Evolutionary conservation across 1,139 yeast species (phyloP), one percentile per base, ranked within the genome.

Genomic region (Diutina rugosa): DNA sequence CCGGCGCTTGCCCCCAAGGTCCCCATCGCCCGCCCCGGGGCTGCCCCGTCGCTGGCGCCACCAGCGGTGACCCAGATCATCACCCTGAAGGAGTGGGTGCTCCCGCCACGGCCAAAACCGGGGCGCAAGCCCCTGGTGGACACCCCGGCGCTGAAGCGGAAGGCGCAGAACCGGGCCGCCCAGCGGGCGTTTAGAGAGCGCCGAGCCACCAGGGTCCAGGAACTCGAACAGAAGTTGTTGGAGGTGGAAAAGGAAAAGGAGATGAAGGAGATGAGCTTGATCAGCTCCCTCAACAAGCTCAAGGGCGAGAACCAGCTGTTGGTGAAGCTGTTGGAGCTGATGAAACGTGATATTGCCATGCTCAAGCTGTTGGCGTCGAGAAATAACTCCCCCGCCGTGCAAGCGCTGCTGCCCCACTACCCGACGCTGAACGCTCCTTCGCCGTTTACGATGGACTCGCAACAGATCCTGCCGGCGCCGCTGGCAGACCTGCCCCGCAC

Each of bases 151-250:
- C 79, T 85, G 51, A 87, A 88, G 65, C 74, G 97, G 58, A 90
- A 90, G 69, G 96, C 96, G 0, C 97, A 91, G 70, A 91, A 91
- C 67, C 76, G 98, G 59, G 97, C 96, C 30, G 98, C 98, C 2
- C 98, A 90, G 71, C 71, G 98, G 57, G 97, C 97, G 0, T 91
- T 90, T 70, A 71, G 96, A 60, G 90, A 89, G 68, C 72, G 95
- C 63, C 70, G 95, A 63, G 96, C 95, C 21, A 84, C 81, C 9
- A 63, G 82, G 58, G 80, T 79, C 32, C 80, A 78, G 63, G 79
- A 75, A 61, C 63, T 75, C 57, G 78, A 77, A 63, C 69, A 69
- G 58, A 70, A 76, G 65, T 64, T 78, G 69, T 72, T 80, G 65
- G 86, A 82, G 61, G 79, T 87, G 48, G 88, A 84, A 63, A 79